A percentile compares a stretch with the other conserved stretches of the same genome.
Evolutionary conservation across 2,329 filamentous ascomycete genomes (phyloP).

Genomic region (Onygenales sp.): DNA sequence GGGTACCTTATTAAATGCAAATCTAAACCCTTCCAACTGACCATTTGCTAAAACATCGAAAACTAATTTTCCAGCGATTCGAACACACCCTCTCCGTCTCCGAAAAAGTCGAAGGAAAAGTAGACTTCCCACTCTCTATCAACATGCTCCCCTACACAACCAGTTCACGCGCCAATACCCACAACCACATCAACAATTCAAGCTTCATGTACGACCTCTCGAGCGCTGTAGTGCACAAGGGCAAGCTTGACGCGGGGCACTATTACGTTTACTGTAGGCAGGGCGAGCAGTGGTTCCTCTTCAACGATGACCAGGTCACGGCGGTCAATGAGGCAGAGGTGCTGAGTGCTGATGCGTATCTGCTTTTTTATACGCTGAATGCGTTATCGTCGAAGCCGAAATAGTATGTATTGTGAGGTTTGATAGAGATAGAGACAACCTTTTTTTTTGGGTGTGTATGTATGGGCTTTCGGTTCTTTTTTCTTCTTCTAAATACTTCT

Average conservation of each 20-base stretch:
- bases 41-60: not conserved
- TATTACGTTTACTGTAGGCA: constrained; percentile 85
- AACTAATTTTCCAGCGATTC: constrained; percentile 44
- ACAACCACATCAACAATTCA: constrained; percentile 15
- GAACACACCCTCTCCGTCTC: constrained; percentile 67
- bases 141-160: constrained; percentile 89
- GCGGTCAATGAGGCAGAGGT: constrained; percentile 77
- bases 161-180: constrained; percentile 35
- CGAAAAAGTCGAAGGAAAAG: constrained; percentile 78
- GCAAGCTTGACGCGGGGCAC: constrained; percentile 85
- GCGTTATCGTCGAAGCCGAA: constrained; percentile 15
- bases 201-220: constrained; percentile 77
- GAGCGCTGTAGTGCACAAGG: constrained; percentile 86
- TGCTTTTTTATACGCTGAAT: constrained; percentile 65
- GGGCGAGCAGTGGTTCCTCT: constrained; percentile 84
- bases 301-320: constrained; percentile 91
- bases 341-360: constrained; percentile 73
- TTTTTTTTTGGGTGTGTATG: not conserved
- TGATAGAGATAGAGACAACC: not conserved
- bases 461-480: not conserved
- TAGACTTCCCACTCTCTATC: constrained; percentile 75
- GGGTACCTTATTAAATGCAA: constrained; percentile 13
- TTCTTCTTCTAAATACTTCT: not conserved
- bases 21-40: not conserved
- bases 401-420: not conserved